Evolutionary conservation across 495 filamentous ascomycete genomes (phyloP).

Genomic region (Aspergillus saccharolyticus): DNA sequence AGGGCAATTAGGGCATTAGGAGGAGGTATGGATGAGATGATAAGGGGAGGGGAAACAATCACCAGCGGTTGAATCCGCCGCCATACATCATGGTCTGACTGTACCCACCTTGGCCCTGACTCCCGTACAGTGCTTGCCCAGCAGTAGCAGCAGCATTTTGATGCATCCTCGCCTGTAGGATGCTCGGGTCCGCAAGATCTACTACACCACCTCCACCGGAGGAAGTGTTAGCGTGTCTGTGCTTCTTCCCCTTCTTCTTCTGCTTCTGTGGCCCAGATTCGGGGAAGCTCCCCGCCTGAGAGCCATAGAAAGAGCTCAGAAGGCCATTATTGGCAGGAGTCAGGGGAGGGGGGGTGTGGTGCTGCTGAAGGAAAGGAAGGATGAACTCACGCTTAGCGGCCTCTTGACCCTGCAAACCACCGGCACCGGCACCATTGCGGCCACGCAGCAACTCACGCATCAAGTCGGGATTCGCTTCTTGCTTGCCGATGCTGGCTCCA

Average conservation of each 20-base stretch:
- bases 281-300: slow-evolving; percentile 76
- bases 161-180: slow-evolving; percentile 96
- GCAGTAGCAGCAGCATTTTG: slow-evolving; percentile 62
- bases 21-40: neutral
- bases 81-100: slow-evolving; percentile 84
- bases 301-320: slow-evolving; percentile 83
- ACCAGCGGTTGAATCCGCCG: slow-evolving; percentile 68
- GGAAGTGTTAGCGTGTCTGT: slow-evolving; percentile 99
- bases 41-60: slow-evolving; percentile 40
- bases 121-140: slow-evolving; percentile 83
- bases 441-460: slow-evolving; percentile 72
- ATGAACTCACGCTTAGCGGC: slow-evolving; percentile 90
- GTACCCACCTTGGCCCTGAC: slow-evolving; percentile 98
- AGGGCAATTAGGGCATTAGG: slow-evolving; percentile 15
- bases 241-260: slow-evolving; percentile 99
- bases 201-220: slow-evolving; percentile 97
- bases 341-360: slow-evolving; percentile 81
- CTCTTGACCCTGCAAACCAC: slow-evolving; percentile 64
- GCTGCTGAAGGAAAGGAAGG: slow-evolving; percentile 79
- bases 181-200: slow-evolving; percentile 99
- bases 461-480: slow-evolving; percentile 71
- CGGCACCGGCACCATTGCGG: slow-evolving; percentile 51
- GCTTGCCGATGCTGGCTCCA: slow-evolving; percentile 57
- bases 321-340: slow-evolving; percentile 75
- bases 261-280: slow-evolving; percentile 83